Base-by-base conservation (phyloP, 2,329 filamentous ascomycete genomes). In the Fusarium sp. region DNA sequence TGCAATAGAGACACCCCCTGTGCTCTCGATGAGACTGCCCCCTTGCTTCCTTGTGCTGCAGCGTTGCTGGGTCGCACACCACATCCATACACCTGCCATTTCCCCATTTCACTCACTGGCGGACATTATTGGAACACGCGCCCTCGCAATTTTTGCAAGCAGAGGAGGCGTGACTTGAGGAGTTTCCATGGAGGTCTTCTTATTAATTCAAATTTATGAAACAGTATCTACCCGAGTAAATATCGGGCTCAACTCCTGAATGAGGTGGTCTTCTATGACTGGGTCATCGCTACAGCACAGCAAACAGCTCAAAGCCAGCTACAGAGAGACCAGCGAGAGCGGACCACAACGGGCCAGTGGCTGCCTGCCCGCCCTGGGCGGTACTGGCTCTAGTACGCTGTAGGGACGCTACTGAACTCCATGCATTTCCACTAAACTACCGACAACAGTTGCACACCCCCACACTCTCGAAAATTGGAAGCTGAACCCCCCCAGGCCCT, bases 401-500 rank as follows among this genome's bases (percentile, higher is more conserved):
- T 31, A 31, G 28, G 28, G 10, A 31, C 28, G 28, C 28, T 31
- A 31, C 28, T 31, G 28, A 31, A 31, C 28, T 31, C 28, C 9
- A 31, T 46, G 31, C 62, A 60, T 52, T 34, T 19, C 60, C 45
- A 65, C 62, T 59, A 65, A 46, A 52, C 60, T 65, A 46, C 62
- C 42, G 53, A 53, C 47, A 63, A 57, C 52, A 52, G 38, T 31
- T 34, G 8, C 58, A 57, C 67, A 24, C 67, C 67, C 63, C 45
- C 59, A 56, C 67, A 58, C 67, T 46, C 51, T 58, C 43, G 49
- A 44, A 59, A 60, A 52, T 57, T 49, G 21, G 46, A 59, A 56
- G 55, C 55, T 65, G 50, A 58, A 56, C 67, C 52, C 67, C 69
- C 68, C 68, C 46, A 55, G 65, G 60, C 65, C 70, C 65, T 74